These are phyloP conservation scores for Hygrophila difformis DNA, from an alignment of 257 asterid species.

Conservation along the genomic window DNA sequence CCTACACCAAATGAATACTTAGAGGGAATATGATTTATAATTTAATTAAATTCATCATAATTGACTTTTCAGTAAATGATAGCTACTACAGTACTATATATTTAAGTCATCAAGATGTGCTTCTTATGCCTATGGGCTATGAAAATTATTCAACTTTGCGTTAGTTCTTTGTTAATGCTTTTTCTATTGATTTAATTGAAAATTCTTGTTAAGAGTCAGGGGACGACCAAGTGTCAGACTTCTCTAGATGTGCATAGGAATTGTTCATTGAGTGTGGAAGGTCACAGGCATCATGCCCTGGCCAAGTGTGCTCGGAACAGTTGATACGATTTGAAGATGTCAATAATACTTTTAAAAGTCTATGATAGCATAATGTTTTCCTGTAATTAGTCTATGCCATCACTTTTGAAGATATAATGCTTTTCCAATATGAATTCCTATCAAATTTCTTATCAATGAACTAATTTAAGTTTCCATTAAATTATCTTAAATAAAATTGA, in stretches of 20 bases:
- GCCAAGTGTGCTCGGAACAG: constrained; percentile 96
- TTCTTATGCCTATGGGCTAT: no score
- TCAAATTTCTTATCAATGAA: not conserved
- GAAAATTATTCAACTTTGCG: no score
- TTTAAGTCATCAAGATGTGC: no score
- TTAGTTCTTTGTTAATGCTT: no score
- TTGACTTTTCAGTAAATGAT: no score
- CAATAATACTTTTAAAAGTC: constrained; percentile 3
- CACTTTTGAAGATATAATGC: not conserved
- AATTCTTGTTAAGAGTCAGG: no score
- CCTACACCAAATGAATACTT: no score
- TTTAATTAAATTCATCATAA: no score
- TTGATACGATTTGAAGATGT: not conserved
- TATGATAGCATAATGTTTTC: not conserved
- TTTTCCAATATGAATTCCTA: not conserved
- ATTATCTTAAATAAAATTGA: constrained; percentile 10
- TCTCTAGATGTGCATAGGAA: constrained; percentile 80
- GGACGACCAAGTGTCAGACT: constrained; percentile 80
- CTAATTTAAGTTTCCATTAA: not conserved
- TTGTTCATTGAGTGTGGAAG: constrained; percentile 85
- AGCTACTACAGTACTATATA: no score
- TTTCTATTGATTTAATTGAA: no score
- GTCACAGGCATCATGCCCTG: constrained; percentile 94
- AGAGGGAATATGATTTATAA: no score
- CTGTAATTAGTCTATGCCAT: not conserved